Percentiles rank a stretch among this genome's conserved stretches.
phyloP scores from a whole-genome alignment of 768 basidiomycete genomes.

The Paxillus ammoniavirescens region DNA sequence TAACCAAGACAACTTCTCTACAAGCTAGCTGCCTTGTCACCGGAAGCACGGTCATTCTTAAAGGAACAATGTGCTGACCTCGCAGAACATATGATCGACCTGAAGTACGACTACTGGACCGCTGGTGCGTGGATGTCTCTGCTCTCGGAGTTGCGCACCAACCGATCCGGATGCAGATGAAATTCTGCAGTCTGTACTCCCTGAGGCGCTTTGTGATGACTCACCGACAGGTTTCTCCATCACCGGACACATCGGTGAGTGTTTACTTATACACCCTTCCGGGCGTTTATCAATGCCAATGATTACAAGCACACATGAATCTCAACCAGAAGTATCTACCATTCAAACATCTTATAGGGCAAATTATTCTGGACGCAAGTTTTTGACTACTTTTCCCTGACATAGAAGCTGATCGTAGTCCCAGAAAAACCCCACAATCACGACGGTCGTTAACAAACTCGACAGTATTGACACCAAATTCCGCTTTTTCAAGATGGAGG shows the following conservation, averaged over 20 bases:
- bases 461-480: slow-evolving; percentile 76
- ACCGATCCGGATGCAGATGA: slow-evolving; percentile 55
- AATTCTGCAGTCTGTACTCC: slow-evolving; percentile 78
- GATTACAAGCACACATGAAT: slow-evolving; percentile 78
- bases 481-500: slow-evolving; percentile 95
- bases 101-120: slow-evolving; percentile 89
- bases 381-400: not conserved
- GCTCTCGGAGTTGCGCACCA: not conserved
- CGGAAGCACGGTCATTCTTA: slow-evolving; percentile 54
- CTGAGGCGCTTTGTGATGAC: slow-evolving; percentile 71
- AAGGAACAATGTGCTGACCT: slow-evolving; percentile 53
- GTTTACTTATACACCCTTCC: not conserved
- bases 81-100: slow-evolving; percentile 55
- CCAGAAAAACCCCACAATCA: slow-evolving; percentile 83
- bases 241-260: slow-evolving; percentile 86
- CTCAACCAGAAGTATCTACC: slow-evolving; percentile 88
- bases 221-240: slow-evolving; percentile 86
- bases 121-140: slow-evolving; percentile 51
- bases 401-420: slow-evolving; percentile 6
- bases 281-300: slow-evolving; percentile 3
- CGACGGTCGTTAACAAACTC: slow-evolving; percentile 95
- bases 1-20: slow-evolving; percentile 7
- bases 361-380: slow-evolving; percentile 87
- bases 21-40: slow-evolving; percentile 69
- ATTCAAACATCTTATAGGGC: slow-evolving; percentile 87